Evolutionary conservation across 495 filamentous ascomycete species (phyloP).

Genomic region (Penicillium roqueforti): DNA sequence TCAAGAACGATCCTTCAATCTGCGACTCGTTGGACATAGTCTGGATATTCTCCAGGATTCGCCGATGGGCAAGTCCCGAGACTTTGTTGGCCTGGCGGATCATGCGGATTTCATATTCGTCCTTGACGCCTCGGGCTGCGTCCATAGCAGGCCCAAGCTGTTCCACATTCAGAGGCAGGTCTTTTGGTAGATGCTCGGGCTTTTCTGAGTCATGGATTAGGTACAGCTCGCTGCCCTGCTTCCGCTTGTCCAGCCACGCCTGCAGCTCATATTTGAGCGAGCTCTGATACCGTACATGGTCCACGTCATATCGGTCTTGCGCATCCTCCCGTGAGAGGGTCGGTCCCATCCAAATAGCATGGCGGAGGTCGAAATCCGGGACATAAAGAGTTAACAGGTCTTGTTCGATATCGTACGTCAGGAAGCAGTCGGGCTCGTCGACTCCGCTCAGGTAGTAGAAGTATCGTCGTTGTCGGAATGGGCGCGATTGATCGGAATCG

Average conservation of each 20-base stretch:
- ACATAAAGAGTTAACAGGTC: conserved; percentile 82
- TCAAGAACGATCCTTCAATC: conserved; percentile 70
- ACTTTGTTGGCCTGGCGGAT: conserved; percentile 76
- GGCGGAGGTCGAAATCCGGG: conserved; percentile 80
- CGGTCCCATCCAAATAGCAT: conserved; percentile 92
- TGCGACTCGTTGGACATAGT: conserved; percentile 72
- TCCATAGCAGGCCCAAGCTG: conserved; percentile 64
- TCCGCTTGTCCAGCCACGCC: conserved; percentile 57
- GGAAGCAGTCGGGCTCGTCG: conserved; percentile 71
- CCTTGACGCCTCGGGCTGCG: conserved; percentile 70
- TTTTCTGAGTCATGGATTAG: conserved; percentile 37
- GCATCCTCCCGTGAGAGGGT: conserved; percentile 74
- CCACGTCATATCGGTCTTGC: conserved; percentile 67
- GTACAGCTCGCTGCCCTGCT: conserved; percentile 31
- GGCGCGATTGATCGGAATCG: conserved; percentile 73
- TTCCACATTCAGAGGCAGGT: conserved; percentile 41
- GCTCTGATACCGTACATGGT: conserved; percentile 61
- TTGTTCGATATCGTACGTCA: conserved; percentile 74
- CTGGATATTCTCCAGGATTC: conserved; percentile 57
- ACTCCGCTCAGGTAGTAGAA: conserved; percentile 95
- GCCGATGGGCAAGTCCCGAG: conserved; percentile 66
- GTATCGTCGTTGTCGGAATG: conserved; percentile 80
- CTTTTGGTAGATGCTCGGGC: conserved; percentile 47
- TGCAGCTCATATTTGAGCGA: conserved; percentile 61
- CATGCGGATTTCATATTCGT: conserved; percentile 71